Percentiles rank a stretch among this genome's conserved stretches.
phyloP scores from a whole-genome alignment of 140 eudicot species.

The Anethum foeniculum region DNA sequence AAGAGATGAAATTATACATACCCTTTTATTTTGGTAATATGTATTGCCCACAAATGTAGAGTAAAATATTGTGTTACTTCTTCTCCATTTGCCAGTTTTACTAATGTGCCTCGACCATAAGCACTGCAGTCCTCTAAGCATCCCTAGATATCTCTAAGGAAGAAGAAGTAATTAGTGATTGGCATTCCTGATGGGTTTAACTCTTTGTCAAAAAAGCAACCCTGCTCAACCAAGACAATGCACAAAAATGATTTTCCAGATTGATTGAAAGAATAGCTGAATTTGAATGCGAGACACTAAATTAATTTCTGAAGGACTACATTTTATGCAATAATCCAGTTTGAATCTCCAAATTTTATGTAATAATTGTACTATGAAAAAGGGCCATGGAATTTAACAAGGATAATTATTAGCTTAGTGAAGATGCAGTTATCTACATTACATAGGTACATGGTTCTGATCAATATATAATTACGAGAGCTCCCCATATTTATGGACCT shows the following conservation, averaged over 20 bases:
- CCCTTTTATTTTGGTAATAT: constrained; percentile 20
- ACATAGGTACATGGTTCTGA: too few relatives aligned
- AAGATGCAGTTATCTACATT: not conserved
- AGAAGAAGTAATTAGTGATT: not conserved
- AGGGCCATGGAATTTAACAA: not conserved
- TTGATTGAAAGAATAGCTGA: not conserved
- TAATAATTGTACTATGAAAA: not conserved
- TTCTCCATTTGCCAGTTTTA: constrained; percentile 11
- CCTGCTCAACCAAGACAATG: not conserved
- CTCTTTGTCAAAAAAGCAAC: not conserved
- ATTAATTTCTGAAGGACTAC: not conserved
- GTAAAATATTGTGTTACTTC: constrained; percentile 17
- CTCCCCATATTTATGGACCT: too few relatives aligned
- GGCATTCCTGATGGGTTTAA: not conserved
- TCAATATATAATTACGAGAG: too few relatives aligned
- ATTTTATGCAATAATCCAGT: not conserved
- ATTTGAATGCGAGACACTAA: not conserved
- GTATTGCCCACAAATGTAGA: constrained; percentile 27
- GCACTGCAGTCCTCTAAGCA: constrained; percentile 24
- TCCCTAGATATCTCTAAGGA: constrained; percentile 27
- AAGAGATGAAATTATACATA: not conserved
- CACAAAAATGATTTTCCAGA: not conserved
- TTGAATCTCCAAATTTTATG: too few relatives aligned
- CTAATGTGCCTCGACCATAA: constrained; percentile 22
- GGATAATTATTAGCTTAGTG: too few relatives aligned